Evolutionary conservation across 2,329 filamentous ascomycete genomes (phyloP).

Genomic region (Pyrenochaeta sp.): DNA sequence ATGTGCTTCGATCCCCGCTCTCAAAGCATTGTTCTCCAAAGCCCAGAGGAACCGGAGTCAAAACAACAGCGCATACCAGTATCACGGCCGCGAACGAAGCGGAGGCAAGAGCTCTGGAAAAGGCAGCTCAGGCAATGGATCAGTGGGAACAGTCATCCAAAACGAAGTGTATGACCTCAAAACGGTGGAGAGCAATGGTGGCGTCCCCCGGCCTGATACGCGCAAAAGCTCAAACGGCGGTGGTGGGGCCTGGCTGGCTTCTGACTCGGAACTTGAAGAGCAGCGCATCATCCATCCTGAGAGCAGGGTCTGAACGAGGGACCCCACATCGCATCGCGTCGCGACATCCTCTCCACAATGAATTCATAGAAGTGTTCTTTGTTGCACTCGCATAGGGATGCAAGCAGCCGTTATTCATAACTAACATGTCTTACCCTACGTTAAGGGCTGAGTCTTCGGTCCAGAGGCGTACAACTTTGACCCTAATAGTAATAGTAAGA

Average conservation of each 20-base stretch:
- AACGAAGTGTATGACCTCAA: conserved; percentile 6
- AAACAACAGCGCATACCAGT: conserved; percentile 26
- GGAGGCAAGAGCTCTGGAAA: conserved; percentile 11
- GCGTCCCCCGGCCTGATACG: not conserved
- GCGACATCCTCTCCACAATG: no score
- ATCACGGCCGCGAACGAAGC: conserved; percentile 31
- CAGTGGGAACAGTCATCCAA: conserved; percentile 2
- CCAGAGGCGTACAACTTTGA: no score
- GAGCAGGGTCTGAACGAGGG: conserved; percentile 1
- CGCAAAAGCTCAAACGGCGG: not conserved
- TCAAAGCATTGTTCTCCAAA: conserved; percentile 72
- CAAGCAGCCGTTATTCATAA: no score
- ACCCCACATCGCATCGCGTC: no score
- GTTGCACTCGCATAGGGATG: no score
- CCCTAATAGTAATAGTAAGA: no score
- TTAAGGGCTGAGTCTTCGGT: no score
- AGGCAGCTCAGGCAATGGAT: conserved; percentile 1
- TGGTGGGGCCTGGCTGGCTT: conserved; percentile 6
- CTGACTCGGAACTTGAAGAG: conserved; percentile 11
- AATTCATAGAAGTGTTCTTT: no score
- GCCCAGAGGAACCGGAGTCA: conserved; percentile 22
- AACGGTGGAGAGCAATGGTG: not conserved
- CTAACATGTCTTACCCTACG: no score
- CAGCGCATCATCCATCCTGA: conserved; percentile 3
- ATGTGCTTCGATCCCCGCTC: conserved; percentile 84